These are phyloP conservation scores for Plantago rigida DNA, from an alignment of 305 asterid species.

Conservation along the genomic window DNA sequence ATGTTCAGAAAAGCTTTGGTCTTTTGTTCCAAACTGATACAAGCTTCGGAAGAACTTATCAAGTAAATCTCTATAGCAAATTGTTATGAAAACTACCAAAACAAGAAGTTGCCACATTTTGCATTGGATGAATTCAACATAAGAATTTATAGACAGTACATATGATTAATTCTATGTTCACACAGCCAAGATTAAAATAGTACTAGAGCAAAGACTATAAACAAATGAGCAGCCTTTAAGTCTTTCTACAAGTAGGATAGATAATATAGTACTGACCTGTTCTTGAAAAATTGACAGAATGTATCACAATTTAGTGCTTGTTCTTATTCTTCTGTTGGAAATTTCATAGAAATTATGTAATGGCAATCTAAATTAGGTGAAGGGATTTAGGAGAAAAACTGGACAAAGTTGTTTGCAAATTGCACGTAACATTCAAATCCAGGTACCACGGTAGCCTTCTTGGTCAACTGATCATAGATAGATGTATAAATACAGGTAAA, in stretches of 20 bases:
- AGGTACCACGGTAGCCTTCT: slow-evolving; percentile 28
- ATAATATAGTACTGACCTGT: not conserved
- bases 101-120: not conserved
- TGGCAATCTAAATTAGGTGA: not conserved
- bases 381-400: not conserved
- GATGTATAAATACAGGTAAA: too few relatives aligned
- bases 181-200: not conserved
- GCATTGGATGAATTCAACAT: not conserved
- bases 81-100: not conserved
- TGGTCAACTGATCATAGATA: slow-evolving; percentile 29
- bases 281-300: not conserved
- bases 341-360: slow-evolving; percentile 25
- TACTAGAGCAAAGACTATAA: slow-evolving; percentile 9
- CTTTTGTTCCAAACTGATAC: too few relatives aligned
- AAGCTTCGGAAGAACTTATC: too few relatives aligned
- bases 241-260: too few relatives aligned
- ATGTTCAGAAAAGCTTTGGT: not conserved
- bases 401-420: slow-evolving; percentile 20
- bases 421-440: slow-evolving; percentile 25
- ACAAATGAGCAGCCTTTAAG: not conserved
- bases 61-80: too few relatives aligned
- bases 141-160: not conserved
- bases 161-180: not conserved
- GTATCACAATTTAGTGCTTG: not conserved
- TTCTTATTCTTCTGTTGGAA: not conserved